Evolutionary conservation across 129 eudicot species (phyloP).

Genomic region (Lactuca sativa): DNA sequence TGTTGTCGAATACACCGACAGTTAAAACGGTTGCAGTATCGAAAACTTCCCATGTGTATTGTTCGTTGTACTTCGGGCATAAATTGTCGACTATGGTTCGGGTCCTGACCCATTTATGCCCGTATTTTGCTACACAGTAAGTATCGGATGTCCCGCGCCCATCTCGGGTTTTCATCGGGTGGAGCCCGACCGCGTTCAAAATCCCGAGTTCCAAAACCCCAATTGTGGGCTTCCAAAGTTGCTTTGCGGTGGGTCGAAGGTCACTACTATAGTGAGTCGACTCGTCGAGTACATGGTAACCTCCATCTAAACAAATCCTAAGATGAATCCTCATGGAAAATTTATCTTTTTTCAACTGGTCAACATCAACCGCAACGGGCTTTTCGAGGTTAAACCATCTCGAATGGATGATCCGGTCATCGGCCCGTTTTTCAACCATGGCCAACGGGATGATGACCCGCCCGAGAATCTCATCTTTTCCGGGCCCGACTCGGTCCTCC

Average conservation of each 20-base stretch:
- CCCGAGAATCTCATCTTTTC: slow-evolving; percentile 92
- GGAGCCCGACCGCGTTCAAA: slow-evolving; percentile 82
- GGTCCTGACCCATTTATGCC: slow-evolving; percentile 93
- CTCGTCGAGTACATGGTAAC: slow-evolving; percentile 96
- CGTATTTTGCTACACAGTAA: slow-evolving; percentile 93
- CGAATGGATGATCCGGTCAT: slow-evolving; percentile 82
- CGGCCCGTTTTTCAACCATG: slow-evolving; percentile 92
- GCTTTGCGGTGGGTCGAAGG: slow-evolving; percentile 97
- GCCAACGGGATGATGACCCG: slow-evolving; percentile 71
- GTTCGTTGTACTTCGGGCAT: slow-evolving; percentile 86
- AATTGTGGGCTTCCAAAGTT: slow-evolving; percentile 87
- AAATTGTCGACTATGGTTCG: slow-evolving; percentile 83
- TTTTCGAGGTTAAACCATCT: slow-evolving; percentile 93
- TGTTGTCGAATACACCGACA: slow-evolving; percentile 84
- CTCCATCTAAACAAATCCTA: slow-evolving; percentile 88
- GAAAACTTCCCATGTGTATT: slow-evolving; percentile 95
- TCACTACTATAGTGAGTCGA: slow-evolving; percentile 95
- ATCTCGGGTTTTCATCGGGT: slow-evolving; percentile 92
- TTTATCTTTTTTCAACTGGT: slow-evolving; percentile 84
- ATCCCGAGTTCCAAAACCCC: slow-evolving; percentile 90
- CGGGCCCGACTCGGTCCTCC: slow-evolving; percentile 97
- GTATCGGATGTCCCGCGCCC: slow-evolving; percentile 91
- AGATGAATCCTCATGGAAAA: slow-evolving; percentile 86
- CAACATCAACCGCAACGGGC: slow-evolving; percentile 81
- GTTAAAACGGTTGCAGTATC: slow-evolving; percentile 93